These are phyloP conservation scores for Mucor piriformis DNA, from an alignment of 371 early-diverging fungal genomes.

Conservation along the genomic window DNA sequence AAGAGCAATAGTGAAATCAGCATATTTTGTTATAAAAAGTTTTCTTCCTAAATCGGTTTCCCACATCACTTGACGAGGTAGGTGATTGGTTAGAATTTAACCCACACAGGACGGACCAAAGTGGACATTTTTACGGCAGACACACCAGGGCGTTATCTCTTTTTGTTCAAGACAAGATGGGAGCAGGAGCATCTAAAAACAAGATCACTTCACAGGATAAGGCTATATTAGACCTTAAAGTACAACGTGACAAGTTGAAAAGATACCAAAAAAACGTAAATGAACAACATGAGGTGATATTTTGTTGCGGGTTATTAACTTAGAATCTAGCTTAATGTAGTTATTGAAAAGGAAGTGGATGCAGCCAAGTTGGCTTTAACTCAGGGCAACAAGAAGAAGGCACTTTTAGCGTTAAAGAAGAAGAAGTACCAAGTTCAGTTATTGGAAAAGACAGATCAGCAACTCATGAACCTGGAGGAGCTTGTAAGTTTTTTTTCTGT, in stretches of 20 bases:
- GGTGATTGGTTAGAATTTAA: too few relatives aligned
- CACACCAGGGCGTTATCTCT: too few relatives aligned
- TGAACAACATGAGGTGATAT: not conserved
- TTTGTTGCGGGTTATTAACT: not conserved
- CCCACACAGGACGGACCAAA: too few relatives aligned
- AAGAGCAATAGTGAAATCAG: too few relatives aligned
- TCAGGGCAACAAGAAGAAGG: constrained; percentile 78
- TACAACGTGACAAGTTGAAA: constrained; percentile 91
- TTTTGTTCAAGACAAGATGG: constrained; percentile 45
- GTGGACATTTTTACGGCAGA: too few relatives aligned
- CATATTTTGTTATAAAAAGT: too few relatives aligned
- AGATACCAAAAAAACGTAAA: constrained; percentile 87
- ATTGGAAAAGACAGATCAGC: constrained; percentile 80
- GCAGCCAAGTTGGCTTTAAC: constrained; percentile 66
- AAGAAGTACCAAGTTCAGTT: constrained; percentile 94
- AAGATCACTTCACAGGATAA: constrained; percentile 86
- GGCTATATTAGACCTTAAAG: constrained; percentile 93
- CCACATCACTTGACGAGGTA: too few relatives aligned
- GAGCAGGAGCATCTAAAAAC: constrained; percentile 48
- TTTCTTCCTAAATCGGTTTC: too few relatives aligned
- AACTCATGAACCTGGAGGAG: constrained; percentile 88
- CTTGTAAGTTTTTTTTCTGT: too few relatives aligned
- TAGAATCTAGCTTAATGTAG: constrained; percentile 58
- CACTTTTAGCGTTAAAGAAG: constrained; percentile 88
- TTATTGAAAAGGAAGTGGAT: constrained; percentile 67